Conservation (phyloP, 2,329 filamentous ascomycete genomes). For the Aspergillus oerlinghausenensis region DNA sequence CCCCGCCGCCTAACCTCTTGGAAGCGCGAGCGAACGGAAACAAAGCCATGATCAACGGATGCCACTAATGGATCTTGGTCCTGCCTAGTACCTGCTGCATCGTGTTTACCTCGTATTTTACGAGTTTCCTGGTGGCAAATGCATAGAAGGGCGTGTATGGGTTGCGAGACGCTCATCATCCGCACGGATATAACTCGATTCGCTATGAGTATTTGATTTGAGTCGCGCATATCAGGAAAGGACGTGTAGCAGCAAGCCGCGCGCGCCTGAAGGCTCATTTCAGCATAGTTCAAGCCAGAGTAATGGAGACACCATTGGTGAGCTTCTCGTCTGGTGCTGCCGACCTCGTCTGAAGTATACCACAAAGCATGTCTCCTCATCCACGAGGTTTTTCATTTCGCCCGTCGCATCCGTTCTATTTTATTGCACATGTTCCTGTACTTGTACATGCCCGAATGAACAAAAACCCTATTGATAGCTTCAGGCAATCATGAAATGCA, state of each 20-base stretch:
- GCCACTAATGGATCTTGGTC: constrained; percentile 17
- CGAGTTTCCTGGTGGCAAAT: background rate
- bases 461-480: constrained; percentile 9
- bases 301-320: background rate
- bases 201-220: background rate
- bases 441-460: constrained; percentile 26
- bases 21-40: constrained; percentile 45
- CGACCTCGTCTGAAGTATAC: background rate
- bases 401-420: constrained; percentile 8
- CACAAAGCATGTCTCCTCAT: background rate
- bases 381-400: constrained; percentile 1
- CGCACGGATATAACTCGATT: background rate
- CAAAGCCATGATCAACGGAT: constrained; percentile 41
- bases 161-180: background rate
- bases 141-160: background rate
- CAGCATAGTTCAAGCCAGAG: background rate
- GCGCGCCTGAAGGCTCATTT: background rate
- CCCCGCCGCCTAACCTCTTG: constrained; percentile 48
- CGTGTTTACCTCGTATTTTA: background rate
- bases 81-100: background rate
- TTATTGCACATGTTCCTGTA: constrained; percentile 20
- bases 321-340: background rate
- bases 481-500: constrained; percentile 3
- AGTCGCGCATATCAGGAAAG: background rate
- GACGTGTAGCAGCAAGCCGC: background rate